These are phyloP conservation scores for Geranomyces variabilis DNA, from an alignment of 192 early-diverging fungal species.

Conservation along the genomic window DNA sequence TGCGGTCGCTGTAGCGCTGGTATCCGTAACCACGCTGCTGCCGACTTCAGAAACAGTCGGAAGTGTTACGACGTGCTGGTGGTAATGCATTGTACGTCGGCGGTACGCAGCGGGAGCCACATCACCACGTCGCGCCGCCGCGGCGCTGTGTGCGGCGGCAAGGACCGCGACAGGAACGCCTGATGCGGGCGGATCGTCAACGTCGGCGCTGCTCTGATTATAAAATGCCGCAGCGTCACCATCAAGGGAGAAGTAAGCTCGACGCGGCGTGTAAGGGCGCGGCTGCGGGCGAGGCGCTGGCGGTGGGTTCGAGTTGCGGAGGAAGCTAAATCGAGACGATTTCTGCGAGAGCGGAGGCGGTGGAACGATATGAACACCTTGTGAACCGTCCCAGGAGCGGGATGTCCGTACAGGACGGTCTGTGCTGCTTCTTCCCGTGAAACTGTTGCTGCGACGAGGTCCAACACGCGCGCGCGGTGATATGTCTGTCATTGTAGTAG, in stretches of 20 bases:
- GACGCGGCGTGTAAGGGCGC: neutral
- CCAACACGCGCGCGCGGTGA: neutral
- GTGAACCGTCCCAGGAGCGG: neutral
- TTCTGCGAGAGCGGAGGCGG: neutral
- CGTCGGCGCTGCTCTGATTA: neutral
- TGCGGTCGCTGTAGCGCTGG: too few relatives aligned
- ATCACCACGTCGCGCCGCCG: neutral
- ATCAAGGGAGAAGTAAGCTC: slow-evolving; percentile 1
- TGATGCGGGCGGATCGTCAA: neutral
- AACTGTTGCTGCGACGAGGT: slow-evolving; percentile 7
- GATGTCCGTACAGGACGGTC: neutral
- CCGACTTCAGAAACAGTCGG: slow-evolving; percentile 1
- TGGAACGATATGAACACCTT: neutral
- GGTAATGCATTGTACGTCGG: neutral
- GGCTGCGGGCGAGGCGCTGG: neutral
- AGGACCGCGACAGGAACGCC: too few relatives aligned
- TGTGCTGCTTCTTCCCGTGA: neutral
- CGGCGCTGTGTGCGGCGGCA: neutral
- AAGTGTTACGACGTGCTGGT: neutral
- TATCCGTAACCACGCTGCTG: too few relatives aligned
- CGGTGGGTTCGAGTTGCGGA: neutral
- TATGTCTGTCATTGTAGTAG: neutral
- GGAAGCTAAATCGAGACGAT: neutral
- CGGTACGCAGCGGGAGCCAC: neutral
- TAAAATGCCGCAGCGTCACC: neutral